Base-by-base conservation (phyloP, 2,329 filamentous ascomycete species). In the Thielaviopsis populi region DNA sequence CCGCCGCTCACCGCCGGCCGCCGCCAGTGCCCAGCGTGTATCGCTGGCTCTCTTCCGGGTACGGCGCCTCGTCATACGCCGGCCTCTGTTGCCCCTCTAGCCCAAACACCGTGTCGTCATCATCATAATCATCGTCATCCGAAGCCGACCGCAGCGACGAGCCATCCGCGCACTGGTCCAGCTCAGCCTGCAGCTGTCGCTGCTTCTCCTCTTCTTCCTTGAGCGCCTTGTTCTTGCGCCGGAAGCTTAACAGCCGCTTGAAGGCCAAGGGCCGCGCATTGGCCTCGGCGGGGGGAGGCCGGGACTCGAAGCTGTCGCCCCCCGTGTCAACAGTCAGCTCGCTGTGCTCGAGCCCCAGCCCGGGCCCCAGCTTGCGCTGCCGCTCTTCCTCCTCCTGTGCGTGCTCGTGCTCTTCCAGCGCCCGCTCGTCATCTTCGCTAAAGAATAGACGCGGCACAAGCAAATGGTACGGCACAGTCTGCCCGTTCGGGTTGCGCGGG, bases 401-500 rank as follows among this genome's bases (percentile, higher is more conserved):
- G 10, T 65, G 56, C 53, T 68, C 65, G 41, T 68, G 54, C 41
- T 66, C 66, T 48, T 68, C 65, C 2, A 67, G 67, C 19, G 68
- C 68, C 5, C 66, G 59, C 24, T 74, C 72, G n/a, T 76, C 74
- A 3, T 76, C 74, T 62, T 75, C 75, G 1, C 82, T 79, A 65
- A 85, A 85, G 74, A 79, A 80, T 61, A 99, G 76, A 62, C 84
- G 83, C 11, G 95, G 94, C 4, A 99, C 86, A 1, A 97, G 80
- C 4, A 99, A 76, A 46, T 90, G 80, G 73, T 99, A 99, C 8
- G 91, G 89, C 61, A 84, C 83, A 0, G 94, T 99, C 68, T 89
- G 90, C 15, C 94, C 95, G 0, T 88, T 81, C 0, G 94, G 92
- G 69, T 99, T 91, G 67, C 83, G 84, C 54, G 88, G 82, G 69